Evolutionary conservation across 495 filamentous ascomycete species (phyloP).

Genomic region (Penicillium silybi): DNA sequence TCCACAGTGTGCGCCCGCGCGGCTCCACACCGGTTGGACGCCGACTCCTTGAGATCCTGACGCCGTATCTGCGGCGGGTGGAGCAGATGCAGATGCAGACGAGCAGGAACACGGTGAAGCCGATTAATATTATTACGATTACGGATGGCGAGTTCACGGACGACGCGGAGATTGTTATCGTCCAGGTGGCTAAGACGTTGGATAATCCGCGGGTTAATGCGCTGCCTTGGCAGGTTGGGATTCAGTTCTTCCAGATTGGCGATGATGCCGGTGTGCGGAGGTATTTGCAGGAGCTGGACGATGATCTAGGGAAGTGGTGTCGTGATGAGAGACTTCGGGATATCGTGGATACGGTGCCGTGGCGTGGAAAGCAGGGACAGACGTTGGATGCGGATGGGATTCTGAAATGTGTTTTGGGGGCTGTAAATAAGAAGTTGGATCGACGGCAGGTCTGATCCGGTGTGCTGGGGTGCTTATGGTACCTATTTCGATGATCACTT

Average conservation of each 20-base stretch:
- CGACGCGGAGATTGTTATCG: conserved; percentile 70
- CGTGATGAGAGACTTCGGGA: conserved; percentile 60
- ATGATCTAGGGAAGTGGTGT: conserved; percentile 56
- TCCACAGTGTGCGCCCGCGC: conserved; percentile 57
- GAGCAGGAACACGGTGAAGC: conserved; percentile 57
- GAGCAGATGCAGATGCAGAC: conserved; percentile 37
- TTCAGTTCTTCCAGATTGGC: conserved; percentile 97
- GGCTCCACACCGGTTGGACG: conserved; percentile 74
- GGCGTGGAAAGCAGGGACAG: conserved; percentile 43
- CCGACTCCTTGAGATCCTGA: conserved; percentile 68
- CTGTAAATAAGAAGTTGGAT: conserved; percentile 54
- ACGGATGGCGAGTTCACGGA: conserved; percentile 88
- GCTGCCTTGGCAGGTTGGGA: conserved; percentile 80
- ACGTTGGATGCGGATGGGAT: conserved; percentile 64
- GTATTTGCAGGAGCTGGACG: conserved; percentile 73
- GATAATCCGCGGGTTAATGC: conserved; percentile 60
- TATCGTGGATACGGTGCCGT: conserved; percentile 92
- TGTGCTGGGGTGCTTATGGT: no score
- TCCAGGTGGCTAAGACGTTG: conserved; percentile 61
- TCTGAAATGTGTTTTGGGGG: conserved; percentile 78
- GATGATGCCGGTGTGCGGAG: conserved; percentile 59
- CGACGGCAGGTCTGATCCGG: conserved; percentile 9
- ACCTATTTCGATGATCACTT: no score
- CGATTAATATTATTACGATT: conserved; percentile 89
- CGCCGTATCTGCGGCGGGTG: conserved; percentile 58